Conservation (phyloP, 208 protist species). For the Plasmodiophora brassicae region DNA sequence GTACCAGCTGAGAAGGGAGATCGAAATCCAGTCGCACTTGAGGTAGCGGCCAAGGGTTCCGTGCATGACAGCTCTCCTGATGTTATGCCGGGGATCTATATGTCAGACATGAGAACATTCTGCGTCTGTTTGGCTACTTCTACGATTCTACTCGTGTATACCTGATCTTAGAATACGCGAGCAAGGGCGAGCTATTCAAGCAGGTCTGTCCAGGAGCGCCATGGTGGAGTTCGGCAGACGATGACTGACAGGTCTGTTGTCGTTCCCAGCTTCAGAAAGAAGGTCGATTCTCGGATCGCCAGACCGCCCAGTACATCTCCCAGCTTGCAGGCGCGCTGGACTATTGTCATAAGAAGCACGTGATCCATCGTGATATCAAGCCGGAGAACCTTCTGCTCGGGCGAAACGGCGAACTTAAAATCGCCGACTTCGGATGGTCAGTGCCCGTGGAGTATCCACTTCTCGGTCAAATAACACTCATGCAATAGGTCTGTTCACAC, state of each 20-base stretch:
- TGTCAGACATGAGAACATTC: constrained; percentile 89
- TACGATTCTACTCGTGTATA: constrained; percentile 92
- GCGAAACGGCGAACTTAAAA: constrained; percentile 80
- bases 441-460: not conserved
- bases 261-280: not conserved
- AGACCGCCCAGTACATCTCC: constrained; percentile 70
- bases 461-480: not conserved
- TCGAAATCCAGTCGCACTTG: constrained; percentile 97
- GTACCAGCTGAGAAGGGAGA: constrained; percentile 92
- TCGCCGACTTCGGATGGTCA: constrained; percentile 98
- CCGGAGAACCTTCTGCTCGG: constrained; percentile 73
- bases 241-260: not conserved
- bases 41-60: constrained; percentile 35
- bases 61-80: not conserved
- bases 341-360: constrained; percentile 92
- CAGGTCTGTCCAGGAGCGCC: constrained; percentile 63
- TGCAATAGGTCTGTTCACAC: constrained; percentile 76
- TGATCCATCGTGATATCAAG: constrained; percentile 71
- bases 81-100: constrained; percentile 11
- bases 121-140: constrained; percentile 91
- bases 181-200: constrained; percentile 95
- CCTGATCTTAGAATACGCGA: constrained; percentile 95
- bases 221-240: not conserved
- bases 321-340: constrained; percentile 84
- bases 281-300: constrained; percentile 43